Conservation (phyloP, 495 filamentous ascomycete species). For the Massariosphaeria phaeospora region DNA sequence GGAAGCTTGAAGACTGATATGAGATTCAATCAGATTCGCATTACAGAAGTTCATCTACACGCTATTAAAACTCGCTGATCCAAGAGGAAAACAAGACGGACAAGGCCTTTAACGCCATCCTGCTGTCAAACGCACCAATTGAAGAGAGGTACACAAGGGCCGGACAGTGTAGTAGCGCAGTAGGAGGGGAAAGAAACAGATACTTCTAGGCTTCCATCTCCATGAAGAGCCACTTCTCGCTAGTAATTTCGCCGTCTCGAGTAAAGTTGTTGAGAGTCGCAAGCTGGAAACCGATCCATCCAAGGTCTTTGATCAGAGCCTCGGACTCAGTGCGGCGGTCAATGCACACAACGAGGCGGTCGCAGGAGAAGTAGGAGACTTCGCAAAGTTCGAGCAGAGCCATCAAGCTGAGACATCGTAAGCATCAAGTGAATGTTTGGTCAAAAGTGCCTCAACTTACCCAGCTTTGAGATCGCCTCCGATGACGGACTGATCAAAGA, state of each 20-base stretch:
- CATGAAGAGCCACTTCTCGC: slow-evolving; percentile 76
- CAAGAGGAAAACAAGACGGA: no score
- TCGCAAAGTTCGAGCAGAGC: slow-evolving; percentile 81
- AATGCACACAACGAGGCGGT: slow-evolving; percentile 73
- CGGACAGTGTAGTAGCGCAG: no score
- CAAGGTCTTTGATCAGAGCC: slow-evolving; percentile 68
- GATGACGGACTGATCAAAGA: slow-evolving; percentile 67
- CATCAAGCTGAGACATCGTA: slow-evolving; percentile 58
- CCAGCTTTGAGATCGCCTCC: slow-evolving; percentile 78
- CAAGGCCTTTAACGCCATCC: no score
- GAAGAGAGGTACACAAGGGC: not conserved
- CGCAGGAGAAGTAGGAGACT: slow-evolving; percentile 64
- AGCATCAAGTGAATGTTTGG: not conserved
- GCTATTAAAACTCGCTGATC: no score
- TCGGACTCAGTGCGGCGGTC: slow-evolving; percentile 58
- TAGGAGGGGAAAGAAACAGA: no score
- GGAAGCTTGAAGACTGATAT: no score
- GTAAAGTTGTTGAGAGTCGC: slow-evolving; percentile 73
- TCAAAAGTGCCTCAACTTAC: slow-evolving; percentile 49
- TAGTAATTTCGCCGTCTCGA: slow-evolving; percentile 51
- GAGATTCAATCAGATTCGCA: no score
- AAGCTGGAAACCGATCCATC: slow-evolving; percentile 88
- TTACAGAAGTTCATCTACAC: no score
- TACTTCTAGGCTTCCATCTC: slow-evolving; percentile 70
- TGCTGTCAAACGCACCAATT: not conserved